Evolutionary conservation across 2,329 filamentous ascomycete species (phyloP).

Genomic region (Fusarium albosuccineum): DNA sequence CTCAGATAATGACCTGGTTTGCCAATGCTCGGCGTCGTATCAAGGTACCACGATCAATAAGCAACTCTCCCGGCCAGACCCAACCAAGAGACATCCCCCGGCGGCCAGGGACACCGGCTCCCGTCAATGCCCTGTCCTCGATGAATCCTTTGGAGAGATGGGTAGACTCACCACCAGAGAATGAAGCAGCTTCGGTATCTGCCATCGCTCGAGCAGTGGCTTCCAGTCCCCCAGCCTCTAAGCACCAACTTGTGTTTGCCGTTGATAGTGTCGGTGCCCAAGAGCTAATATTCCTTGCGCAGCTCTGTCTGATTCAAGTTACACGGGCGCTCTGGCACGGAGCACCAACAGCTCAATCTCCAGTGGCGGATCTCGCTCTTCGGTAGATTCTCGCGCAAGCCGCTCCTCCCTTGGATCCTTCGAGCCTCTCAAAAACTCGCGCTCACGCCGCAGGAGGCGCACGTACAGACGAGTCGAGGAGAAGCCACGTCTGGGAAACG

Average conservation of each 20-base stretch:
- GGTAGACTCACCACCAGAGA: constrained; percentile 48
- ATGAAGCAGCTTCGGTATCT: constrained; percentile 47
- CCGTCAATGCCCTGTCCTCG: background rate
- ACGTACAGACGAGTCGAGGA: constrained; percentile 3
- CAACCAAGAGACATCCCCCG: constrained; percentile 68
- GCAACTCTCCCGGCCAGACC: background rate
- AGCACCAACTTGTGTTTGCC: background rate
- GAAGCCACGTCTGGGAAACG: background rate
- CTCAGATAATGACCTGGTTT: constrained; percentile 90
- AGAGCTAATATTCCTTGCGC: background rate
- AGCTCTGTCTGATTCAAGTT: constrained; percentile 1
- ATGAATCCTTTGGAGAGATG: constrained; percentile 46
- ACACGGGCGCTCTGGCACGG: constrained; percentile 3
- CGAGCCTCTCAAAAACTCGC: constrained; percentile 6
- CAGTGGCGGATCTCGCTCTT: constrained; percentile 10
- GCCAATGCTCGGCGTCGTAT: constrained; percentile 84
- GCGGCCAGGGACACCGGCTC: constrained; percentile 50
- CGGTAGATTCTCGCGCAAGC: constrained; percentile 11
- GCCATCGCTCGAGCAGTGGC: constrained; percentile 47
- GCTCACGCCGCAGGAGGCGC: constrained; percentile 20
- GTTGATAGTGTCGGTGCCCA: too few species aligned
- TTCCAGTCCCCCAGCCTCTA: constrained; percentile 17
- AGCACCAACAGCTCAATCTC: constrained; percentile 23
- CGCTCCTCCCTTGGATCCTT: constrained; percentile 11
- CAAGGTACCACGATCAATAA: constrained; percentile 65